These are phyloP conservation scores for Lunularia cruciata DNA, from an alignment of 225 moss, liverwort and hornwort genomes.

Conservation along the genomic window DNA sequence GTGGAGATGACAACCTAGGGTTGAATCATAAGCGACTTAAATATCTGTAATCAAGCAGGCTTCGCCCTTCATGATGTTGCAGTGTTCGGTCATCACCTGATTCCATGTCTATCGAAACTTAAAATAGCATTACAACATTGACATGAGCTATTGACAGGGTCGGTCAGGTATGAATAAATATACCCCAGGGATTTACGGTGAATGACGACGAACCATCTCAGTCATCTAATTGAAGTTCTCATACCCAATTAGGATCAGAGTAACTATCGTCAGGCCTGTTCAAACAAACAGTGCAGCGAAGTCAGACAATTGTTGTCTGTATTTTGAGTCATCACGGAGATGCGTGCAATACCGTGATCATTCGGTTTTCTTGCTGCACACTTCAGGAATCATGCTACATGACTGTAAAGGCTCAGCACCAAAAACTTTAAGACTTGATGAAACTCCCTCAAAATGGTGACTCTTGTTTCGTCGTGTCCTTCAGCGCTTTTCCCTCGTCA, in stretches of 20 bases:
- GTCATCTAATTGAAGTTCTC: conserved; percentile 22
- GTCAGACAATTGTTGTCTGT: too few species aligned
- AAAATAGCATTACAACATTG: too few species aligned
- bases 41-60: conserved; percentile 11
- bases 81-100: conserved; percentile 15
- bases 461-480: too few species aligned
- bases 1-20: too few species aligned
- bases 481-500: too few species aligned
- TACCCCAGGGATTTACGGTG: neutral
- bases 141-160: neutral
- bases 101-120: too few species aligned
- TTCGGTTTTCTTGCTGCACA: neutral
- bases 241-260: neutral
- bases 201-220: neutral
- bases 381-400: too few species aligned
- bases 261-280: neutral
- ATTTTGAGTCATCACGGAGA: too few species aligned
- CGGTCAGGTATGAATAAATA: conserved; percentile 14
- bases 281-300: too few species aligned
- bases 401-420: conserved; percentile 15
- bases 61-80: neutral
- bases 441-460: too few species aligned
- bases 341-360: neutral
- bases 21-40: conserved; percentile 20
- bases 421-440: too few species aligned